Evolutionary conservation across 495 filamentous ascomycete species (phyloP), one percentile per base, ranked within the genome.

Genomic region (Penicillium argentinense): DNA sequence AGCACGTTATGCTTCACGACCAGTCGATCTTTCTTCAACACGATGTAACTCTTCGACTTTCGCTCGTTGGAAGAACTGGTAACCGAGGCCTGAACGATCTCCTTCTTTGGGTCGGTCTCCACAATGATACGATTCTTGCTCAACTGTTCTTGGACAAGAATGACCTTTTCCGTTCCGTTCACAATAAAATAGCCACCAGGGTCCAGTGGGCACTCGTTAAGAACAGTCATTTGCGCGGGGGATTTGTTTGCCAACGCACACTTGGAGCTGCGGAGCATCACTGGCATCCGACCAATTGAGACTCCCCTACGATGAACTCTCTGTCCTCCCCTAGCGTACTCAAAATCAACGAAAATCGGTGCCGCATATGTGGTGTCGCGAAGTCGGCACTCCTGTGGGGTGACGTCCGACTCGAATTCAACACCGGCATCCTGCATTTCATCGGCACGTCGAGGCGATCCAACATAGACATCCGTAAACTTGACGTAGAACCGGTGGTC

Each of bases 111-210:
- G 58, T 93, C 89, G 29, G 85, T 82, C 66, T 99, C 95, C 7
- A 99, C 91, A 60, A 99, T 96, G 47, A 97, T 89, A 72, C 93
- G 79, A 68, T 99, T 99, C 75, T 97, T 97, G 76, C 92, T 97
- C 61, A 97, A 72, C 66, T 97, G 93, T 56, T 99, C 93, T 64
- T 97, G 93, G 25, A 97, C 91, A 11, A 99, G 78, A 60, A 99
- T 97, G 39, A 97, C 93, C 73, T 97, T 97, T 57, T 99, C 93
- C 39, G 88, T 96, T 42, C 93, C 93, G 53, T 96, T 97, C 54
- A 98, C 82, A 54, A 98, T 88, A 60, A 99, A 99, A 66, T 99
- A 99, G 21, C 93, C 93, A 43, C 93, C 93, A 1, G 95, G 93
- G 67, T 99, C 93, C 19, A 97, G 74, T 2, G 93, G 87, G 60